Base-by-base conservation (phyloP, 2,329 filamentous ascomycete species). In the Arthrobotrys musiformis region DNA sequence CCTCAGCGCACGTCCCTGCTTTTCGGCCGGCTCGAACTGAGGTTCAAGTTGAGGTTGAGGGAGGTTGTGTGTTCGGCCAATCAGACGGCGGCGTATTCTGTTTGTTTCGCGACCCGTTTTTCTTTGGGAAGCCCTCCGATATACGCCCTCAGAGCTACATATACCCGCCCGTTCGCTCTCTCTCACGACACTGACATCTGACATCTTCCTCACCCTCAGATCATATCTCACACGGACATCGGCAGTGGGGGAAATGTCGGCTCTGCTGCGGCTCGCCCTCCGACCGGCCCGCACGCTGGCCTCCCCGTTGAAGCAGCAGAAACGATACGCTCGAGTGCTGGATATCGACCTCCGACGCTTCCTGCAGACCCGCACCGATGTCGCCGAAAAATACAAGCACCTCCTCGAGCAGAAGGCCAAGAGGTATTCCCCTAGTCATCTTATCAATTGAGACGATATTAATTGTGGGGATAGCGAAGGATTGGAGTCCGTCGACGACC, bases 291-390 rank as follows among this genome's bases (percentile, higher is more conserved):
- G 69, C 33, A 52, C 64, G 6, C 35, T 50, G 5, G 19, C 28
- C 9, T 26, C 37, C 1, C 69, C 63, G 17, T 67, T 73, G 22
- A 58, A 54, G 17, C 81, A 83, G 66, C 94, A 97, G 84, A 89
- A 91, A 69, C 90, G 94, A 83, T 96, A 93, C 91, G 94, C 94
- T 1, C 93, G 93, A 81, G 93, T 97, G 30, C 93, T 96, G 84
- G 93, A 97, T 84, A 90, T 97, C 56, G 54, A 58, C 15, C 24
- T 58, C 26, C 30, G 54, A 40, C 93, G 94, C 79, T 97, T 94
- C 86, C 88, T 97, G 52, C 91, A 91, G 78, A 95, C 93, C 15
- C 92, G 93, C 78, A 87, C 90, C 54, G 87, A 89, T 72, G 86
- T 97, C 42, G 83, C 92, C 79, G 93, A 97, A 79, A 96, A 92